These are phyloP conservation scores for Yarrowia galli DNA, from an alignment of 1,139 yeast genomes.

Conservation along the genomic window DNA sequence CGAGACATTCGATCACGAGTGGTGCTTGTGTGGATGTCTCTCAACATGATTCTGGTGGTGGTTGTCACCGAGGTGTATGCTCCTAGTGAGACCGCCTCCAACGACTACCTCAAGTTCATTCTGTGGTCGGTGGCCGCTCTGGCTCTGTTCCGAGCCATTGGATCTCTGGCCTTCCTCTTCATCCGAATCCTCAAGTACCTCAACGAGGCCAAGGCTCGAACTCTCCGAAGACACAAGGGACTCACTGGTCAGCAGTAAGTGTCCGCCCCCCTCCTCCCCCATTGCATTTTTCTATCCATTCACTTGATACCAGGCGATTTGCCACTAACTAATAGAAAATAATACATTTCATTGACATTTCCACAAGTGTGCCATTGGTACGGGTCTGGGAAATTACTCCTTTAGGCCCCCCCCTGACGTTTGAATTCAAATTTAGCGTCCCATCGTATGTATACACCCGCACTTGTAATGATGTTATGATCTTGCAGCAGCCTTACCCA, in stretches of 20 bases:
- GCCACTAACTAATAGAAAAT: slow-evolving; percentile 32
- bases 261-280: neutral
- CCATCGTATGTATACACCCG: too few relatives aligned
- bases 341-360: neutral
- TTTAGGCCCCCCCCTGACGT: neutral
- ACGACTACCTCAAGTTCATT: slow-evolving; percentile 80
- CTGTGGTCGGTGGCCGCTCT: slow-evolving; percentile 90
- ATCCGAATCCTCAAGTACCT: slow-evolving; percentile 53
- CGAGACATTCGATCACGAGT: slow-evolving; percentile 93
- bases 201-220: slow-evolving; percentile 46
- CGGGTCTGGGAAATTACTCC: neutral
- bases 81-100: slow-evolving; percentile 67
- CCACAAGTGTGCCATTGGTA: too few relatives aligned
- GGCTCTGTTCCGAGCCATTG: slow-evolving; percentile 78
- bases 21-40: slow-evolving; percentile 88
- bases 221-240: slow-evolving; percentile 43
- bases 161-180: slow-evolving; percentile 71
- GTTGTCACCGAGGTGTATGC: slow-evolving; percentile 82
- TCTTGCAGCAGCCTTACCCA: neutral
- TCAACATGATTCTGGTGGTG: slow-evolving; percentile 81
- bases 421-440: neutral
- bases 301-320: slow-evolving; percentile 32
- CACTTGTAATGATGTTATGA: neutral
- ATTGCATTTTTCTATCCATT: slow-evolving; percentile 34
- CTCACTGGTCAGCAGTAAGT: slow-evolving; percentile 44